Conservation (phyloP, 768 basidiomycete genomes). For the Pholiota conissans region DNA sequence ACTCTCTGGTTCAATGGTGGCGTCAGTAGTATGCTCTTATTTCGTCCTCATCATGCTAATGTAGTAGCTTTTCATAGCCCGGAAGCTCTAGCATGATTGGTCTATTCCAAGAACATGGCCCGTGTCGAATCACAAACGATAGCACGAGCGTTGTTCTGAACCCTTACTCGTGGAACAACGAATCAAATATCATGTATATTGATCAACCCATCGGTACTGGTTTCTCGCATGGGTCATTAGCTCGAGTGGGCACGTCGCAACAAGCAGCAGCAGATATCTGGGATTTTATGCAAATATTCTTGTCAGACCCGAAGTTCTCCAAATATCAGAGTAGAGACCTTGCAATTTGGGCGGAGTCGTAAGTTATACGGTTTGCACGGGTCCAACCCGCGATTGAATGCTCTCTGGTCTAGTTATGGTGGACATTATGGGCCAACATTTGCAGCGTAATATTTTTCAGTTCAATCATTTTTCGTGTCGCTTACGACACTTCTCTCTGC, state of each 20-base stretch:
- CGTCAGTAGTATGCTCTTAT: conserved; percentile 29
- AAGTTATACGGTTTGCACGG: too few species aligned
- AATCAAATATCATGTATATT: conserved; percentile 56
- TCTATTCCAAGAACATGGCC: conserved; percentile 74
- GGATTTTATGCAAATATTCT: conserved; percentile 64
- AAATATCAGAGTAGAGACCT: conserved; percentile 46
- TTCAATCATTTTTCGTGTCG: background rate
- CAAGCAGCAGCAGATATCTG: conserved; percentile 58
- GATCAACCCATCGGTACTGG: conserved; percentile 66
- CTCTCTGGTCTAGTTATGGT: conserved; percentile 70
- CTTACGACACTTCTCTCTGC: background rate
- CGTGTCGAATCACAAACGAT: conserved; percentile 70
- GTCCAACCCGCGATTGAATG: too few species aligned
- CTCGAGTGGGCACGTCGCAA: conserved; percentile 48
- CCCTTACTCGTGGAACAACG: conserved; percentile 59
- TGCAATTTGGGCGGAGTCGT: conserved; percentile 68
- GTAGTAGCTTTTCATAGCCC: conserved; percentile 42
- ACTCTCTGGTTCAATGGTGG: conserved; percentile 70
- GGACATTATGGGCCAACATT: conserved; percentile 73
- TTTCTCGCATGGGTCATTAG: conserved; percentile 54
- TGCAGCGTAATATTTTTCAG: conserved; percentile 38
- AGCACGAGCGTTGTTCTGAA: conserved; percentile 48
- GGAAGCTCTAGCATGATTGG: conserved; percentile 61
- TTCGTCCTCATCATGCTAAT: too few species aligned
- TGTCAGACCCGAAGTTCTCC: conserved; percentile 53